phyloP scores from a whole-genome alignment of 164 flowering plant genomes.

The Protea cynaroides region DNA sequence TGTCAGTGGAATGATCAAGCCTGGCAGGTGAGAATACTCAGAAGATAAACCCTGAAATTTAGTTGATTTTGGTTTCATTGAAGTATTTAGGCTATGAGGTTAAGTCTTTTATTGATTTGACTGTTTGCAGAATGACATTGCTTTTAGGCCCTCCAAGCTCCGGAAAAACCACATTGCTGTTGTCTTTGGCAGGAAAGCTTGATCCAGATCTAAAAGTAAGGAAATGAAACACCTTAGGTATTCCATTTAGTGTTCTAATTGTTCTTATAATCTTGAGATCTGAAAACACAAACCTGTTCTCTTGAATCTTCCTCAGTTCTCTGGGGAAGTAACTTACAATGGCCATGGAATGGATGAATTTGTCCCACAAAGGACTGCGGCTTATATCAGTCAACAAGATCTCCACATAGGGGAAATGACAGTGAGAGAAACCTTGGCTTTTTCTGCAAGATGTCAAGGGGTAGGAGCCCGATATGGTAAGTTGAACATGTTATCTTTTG shows the following conservation, averaged over 20 bases:
- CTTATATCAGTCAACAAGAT: slow-evolving; percentile 62
- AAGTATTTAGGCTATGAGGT: too few species aligned
- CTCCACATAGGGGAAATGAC: slow-evolving; percentile 59
- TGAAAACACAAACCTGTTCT: neutral
- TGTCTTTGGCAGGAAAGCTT: slow-evolving; percentile 48
- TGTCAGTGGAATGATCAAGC: slow-evolving; percentile 68
- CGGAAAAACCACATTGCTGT: slow-evolving; percentile 44
- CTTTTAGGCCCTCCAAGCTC: slow-evolving; percentile 51
- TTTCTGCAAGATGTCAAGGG: slow-evolving; percentile 64
- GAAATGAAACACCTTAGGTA: neutral
- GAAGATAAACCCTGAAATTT: neutral
- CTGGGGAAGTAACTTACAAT: slow-evolving; percentile 62
- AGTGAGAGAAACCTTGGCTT: slow-evolving; percentile 51
- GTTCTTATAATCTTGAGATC: neutral
- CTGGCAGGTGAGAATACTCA: slow-evolving; percentile 36
- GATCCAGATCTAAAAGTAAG: slow-evolving; percentile 32
- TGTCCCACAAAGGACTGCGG: slow-evolving; percentile 61
- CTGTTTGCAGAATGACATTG: slow-evolving; percentile 25
- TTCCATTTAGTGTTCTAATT: neutral
- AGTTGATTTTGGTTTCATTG: neutral
- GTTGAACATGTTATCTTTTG: slow-evolving; percentile 16
- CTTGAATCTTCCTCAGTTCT: slow-evolving; percentile 21
- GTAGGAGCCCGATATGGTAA: slow-evolving; percentile 51
- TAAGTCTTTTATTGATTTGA: neutral
- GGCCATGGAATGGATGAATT: slow-evolving; percentile 66